Percentiles rank a stretch among this genome's conserved stretches.
phyloP scores from a whole-genome alignment of 495 filamentous ascomycete genomes.

The Opeltia flavorubescens region DNA sequence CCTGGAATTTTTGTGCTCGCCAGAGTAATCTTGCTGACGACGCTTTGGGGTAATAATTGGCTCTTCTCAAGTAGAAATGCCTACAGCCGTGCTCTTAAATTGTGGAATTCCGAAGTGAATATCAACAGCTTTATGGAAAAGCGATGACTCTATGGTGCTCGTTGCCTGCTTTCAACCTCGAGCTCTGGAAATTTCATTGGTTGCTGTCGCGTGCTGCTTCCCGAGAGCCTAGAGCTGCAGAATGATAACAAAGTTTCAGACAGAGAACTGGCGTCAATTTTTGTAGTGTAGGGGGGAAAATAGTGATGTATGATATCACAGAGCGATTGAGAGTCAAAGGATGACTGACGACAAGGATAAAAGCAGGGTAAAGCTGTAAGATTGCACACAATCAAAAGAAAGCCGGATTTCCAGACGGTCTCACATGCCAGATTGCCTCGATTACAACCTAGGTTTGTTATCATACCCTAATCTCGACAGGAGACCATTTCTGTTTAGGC shows the following conservation, averaged over 20 bases:
- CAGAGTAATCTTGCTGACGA: too few species aligned
- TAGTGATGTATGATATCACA: too few species aligned
- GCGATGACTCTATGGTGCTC: not conserved
- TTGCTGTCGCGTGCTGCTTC: not conserved
- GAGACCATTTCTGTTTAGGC: too few species aligned
- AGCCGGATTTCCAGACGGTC: not conserved
- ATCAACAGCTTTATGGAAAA: not conserved
- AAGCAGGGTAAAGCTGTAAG: too few species aligned
- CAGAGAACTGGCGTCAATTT: not conserved
- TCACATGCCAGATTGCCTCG: not conserved
- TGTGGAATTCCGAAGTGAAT: not conserved
- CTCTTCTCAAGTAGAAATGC: too few species aligned
- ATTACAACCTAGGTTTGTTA: not conserved
- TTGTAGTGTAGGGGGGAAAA: too few species aligned
- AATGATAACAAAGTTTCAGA: not conserved
- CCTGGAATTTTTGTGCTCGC: too few species aligned
- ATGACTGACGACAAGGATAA: too few species aligned
- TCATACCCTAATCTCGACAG: not conserved
- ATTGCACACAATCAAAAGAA: slow-evolving; percentile 1
- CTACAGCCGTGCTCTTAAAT: not conserved
- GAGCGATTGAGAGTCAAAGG: too few species aligned
- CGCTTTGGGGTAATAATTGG: too few species aligned
- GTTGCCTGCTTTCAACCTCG: not conserved
- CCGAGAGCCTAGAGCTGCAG: not conserved
- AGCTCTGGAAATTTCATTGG: not conserved